Evolutionary conservation across 306 rosid species (phyloP).

Genomic region (Rosa chinensis): DNA sequence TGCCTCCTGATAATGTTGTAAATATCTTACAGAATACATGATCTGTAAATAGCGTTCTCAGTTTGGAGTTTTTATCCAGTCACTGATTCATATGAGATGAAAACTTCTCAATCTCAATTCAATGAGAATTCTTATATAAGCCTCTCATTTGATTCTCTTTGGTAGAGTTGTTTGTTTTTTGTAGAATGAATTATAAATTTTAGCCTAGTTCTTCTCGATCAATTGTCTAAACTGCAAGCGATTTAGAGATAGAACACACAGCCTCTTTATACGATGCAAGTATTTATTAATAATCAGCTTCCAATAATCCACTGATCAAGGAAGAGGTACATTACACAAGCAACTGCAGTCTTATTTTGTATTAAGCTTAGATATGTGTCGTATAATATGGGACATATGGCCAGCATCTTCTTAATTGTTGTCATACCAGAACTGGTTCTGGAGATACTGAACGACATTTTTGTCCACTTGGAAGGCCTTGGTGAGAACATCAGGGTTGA

Average conservation of each 20-base stretch:
- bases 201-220: background rate
- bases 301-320: background rate
- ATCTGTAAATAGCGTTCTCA: background rate
- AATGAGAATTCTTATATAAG: background rate
- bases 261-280: no score
- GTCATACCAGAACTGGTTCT: slow-evolving; percentile 16
- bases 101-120: background rate
- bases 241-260: background rate
- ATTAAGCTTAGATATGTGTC: background rate
- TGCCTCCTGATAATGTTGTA: background rate
- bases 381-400: background rate
- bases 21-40: background rate
- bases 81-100: background rate
- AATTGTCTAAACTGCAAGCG: background rate
- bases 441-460: background rate
- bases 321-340: background rate
- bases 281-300: background rate
- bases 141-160: background rate
- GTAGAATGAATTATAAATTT: background rate
- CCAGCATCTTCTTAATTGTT: background rate
- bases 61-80: background rate
- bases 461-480: slow-evolving; percentile 8
- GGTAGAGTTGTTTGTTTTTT: background rate
- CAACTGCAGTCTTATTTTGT: background rate
- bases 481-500: background rate